These are phyloP conservation scores for Termitomyces sp. DNA, from an alignment of 1,284 basidiomycete genomes.

Conservation along the genomic window DNA sequence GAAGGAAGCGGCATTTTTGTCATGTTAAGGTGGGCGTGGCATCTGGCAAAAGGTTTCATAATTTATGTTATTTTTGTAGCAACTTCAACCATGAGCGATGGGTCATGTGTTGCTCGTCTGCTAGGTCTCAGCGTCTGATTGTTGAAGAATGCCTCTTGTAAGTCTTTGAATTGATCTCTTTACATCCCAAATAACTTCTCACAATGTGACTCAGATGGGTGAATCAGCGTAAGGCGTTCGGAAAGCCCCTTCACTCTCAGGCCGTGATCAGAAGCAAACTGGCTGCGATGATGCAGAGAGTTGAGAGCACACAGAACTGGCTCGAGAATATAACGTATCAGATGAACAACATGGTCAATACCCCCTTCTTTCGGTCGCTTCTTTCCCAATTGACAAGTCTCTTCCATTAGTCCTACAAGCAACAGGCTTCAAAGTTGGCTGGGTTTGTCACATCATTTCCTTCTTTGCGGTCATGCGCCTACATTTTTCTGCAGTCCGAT, in stretches of 20 bases:
- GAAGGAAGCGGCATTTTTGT: constrained; percentile 76
- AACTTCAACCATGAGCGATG: constrained; percentile 77
- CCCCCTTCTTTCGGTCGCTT: background rate
- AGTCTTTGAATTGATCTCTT: constrained; percentile 13
- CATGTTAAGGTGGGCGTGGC: constrained; percentile 43
- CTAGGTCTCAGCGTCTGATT: constrained; percentile 33
- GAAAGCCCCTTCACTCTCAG: constrained; percentile 78
- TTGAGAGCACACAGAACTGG: constrained; percentile 77
- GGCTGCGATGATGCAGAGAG: constrained; percentile 80
- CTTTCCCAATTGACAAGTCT: constrained; percentile 2
- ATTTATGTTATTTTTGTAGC: constrained; percentile 22
- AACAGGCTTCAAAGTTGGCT: constrained; percentile 55
- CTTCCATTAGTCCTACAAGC: constrained; percentile 41
- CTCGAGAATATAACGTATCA: constrained; percentile 87
- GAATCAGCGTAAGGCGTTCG: constrained; percentile 79
- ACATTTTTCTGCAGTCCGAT: constrained; percentile 49
- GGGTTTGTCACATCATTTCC: constrained; percentile 37
- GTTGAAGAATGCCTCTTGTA: constrained; percentile 72
- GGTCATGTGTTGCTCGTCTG: constrained; percentile 60
- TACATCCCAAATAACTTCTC: background rate
- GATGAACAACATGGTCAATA: constrained; percentile 80
- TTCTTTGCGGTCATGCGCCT: background rate
- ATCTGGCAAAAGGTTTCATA: background rate
- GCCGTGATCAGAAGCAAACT: constrained; percentile 84
- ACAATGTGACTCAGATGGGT: constrained; percentile 51